A percentile compares a stretch with the other conserved stretches of the same genome.
Conservation (phyloP, 495 filamentous ascomycete species). For the Talaromyces thailandensis region DNA sequence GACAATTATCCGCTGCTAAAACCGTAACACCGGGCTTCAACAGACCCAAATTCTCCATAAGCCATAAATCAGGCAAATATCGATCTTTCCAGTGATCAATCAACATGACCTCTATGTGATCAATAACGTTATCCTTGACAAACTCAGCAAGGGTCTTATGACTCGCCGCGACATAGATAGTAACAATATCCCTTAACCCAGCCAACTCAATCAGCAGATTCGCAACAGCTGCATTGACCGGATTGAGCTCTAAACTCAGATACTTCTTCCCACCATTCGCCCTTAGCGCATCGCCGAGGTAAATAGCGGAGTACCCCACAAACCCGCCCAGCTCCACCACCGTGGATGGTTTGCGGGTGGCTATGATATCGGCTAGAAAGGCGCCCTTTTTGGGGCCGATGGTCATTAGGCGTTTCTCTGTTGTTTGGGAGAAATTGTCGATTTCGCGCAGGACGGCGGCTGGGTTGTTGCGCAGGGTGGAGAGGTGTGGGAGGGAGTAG, state of each 20-base stretch:
- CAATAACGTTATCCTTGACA: conserved; percentile 38
- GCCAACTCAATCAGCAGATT: conserved; percentile 56
- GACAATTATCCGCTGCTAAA: conserved; percentile 64
- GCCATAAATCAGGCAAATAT: conserved; percentile 62
- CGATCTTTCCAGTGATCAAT: conserved; percentile 69
- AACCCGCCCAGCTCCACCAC: conserved; percentile 81
- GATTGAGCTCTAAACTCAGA: conserved; percentile 58
- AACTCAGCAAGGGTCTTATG: conserved; percentile 49
- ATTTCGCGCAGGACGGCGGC: conserved; percentile 56
- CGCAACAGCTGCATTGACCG: conserved; percentile 57
- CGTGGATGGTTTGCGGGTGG: conserved; percentile 49
- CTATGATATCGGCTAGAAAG: conserved; percentile 56
- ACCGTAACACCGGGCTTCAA: conserved; percentile 50
- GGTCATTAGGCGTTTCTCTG: conserved; percentile 65
- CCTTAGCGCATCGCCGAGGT: conserved; percentile 56
- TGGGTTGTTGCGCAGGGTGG: conserved; percentile 55
- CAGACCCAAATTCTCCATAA: conserved; percentile 58
- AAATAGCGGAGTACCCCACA: conserved; percentile 68
- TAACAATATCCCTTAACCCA: conserved; percentile 55
- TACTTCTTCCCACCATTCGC: conserved; percentile 51
- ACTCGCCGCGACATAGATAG: conserved; percentile 57
- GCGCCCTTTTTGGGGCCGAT: conserved; percentile 65
- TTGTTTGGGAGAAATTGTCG: conserved; percentile 55
- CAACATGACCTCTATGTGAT: conserved; percentile 58
- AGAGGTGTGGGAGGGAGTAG: conserved; percentile 46